phyloP scores from a whole-genome alignment of 495 filamentous ascomycete genomes.

The Talaromyces borbonicus region DNA sequence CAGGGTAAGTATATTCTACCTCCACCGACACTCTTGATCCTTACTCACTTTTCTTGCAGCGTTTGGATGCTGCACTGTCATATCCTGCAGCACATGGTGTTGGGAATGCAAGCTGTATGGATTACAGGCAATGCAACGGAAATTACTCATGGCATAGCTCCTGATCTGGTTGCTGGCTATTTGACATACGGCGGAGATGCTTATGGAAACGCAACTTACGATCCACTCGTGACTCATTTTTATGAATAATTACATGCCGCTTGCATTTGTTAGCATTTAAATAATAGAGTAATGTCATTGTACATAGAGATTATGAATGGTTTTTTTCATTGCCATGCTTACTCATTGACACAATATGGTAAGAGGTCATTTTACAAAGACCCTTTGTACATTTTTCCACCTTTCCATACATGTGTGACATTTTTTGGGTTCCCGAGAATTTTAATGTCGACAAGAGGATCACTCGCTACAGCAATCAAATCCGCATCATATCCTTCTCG shows the following conservation, averaged over 20 bases:
- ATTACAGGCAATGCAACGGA: conserved; percentile 38
- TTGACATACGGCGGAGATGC: conserved; percentile 39
- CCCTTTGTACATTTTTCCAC: conserved; percentile 29
- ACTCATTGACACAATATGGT: no score
- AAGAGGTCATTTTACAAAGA: neutral
- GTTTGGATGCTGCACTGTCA: conserved; percentile 61
- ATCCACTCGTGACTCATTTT: conserved; percentile 16
- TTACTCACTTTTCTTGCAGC: conserved; percentile 8
- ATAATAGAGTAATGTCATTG: no score
- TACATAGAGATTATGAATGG: no score
- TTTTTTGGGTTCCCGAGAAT: conserved; percentile 30
- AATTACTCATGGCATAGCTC: conserved; percentile 26
- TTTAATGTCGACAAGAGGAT: conserved; percentile 37
- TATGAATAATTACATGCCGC: conserved; percentile 1
- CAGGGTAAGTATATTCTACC: conserved; percentile 16
- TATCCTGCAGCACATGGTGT: conserved; percentile 45
- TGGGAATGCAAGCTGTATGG: conserved; percentile 47
- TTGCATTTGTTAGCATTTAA: no score
- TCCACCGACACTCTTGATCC: no score
- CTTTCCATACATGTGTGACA: conserved; percentile 39
- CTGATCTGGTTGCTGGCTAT: conserved; percentile 34
- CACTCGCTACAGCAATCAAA: conserved; percentile 32
- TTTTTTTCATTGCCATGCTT: no score
- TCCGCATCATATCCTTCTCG: conserved; percentile 40
- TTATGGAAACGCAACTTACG: conserved; percentile 36